Conservation (phyloP, 73 alveolate genomes). For the Stentor roeselii region DNA sequence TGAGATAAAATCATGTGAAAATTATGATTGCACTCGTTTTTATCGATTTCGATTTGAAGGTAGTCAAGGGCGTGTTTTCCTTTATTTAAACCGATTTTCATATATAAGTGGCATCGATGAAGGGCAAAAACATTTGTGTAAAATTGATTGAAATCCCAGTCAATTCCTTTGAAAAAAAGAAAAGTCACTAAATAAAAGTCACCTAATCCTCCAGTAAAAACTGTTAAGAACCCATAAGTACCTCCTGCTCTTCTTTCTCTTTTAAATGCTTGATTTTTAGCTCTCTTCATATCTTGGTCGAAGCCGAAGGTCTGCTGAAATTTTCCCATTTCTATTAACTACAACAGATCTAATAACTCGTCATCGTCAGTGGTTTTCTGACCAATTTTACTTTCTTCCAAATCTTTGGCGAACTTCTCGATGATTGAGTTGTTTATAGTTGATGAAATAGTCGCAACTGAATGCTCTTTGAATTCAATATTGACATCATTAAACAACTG, state of each 20-base stretch:
- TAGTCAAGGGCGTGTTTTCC: not conserved
- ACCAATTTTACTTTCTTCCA: not conserved
- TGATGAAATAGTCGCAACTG: not conserved
- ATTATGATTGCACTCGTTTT: not conserved
- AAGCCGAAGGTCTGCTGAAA: not conserved
- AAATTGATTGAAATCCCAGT: not conserved
- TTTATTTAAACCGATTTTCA: too few species aligned
- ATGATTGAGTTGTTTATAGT: not conserved
- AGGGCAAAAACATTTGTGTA: not conserved
- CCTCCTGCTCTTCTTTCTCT: not conserved
- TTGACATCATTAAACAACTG: not conserved
- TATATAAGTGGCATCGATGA: too few species aligned
- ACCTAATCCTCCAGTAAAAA: not conserved
- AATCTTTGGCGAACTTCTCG: not conserved
- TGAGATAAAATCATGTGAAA: not conserved
- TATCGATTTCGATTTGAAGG: not conserved
- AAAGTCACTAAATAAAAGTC: not conserved
- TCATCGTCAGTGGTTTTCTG: not conserved
- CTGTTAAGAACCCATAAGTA: not conserved
- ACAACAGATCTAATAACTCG: not conserved
- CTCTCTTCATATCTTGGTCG: not conserved
- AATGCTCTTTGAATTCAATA: not conserved
- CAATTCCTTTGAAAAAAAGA: not conserved
- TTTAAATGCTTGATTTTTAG: not conserved
- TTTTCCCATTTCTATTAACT: too few species aligned